Evolutionary conservation across 805 yeast species (phyloP), one percentile per base, ranked within the genome.

Genomic region (Wickerhamomyces canadensis): DNA sequence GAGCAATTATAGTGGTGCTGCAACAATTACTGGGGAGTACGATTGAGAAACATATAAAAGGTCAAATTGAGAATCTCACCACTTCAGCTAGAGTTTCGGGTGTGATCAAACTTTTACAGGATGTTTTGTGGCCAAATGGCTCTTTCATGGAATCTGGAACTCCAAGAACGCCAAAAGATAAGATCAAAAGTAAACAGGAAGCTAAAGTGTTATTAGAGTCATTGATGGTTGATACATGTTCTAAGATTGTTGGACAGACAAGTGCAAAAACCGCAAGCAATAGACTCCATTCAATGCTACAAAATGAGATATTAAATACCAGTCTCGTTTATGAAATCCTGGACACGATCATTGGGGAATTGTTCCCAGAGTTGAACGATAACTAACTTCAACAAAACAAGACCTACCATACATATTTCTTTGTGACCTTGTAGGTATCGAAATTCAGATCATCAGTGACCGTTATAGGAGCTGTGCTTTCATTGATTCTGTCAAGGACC

Each of bases 1-100:
- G 88, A 31, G 96, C 96, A 0, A 67, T 87, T 8, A 70, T 88
- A 27, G 78, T 87, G 5, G 76, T 89, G 4, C 61, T 89, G 36
- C 96, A 88, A 57, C 96, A 87, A 55, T 58, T 89, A 1, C 68
- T 89, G 27, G 97, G 97, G 0, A 84, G 91, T 2, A 83, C 96
- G 0, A 80, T 89, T 35, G 96, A 89, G 52, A 80, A 77, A 52
- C 54, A 55, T 35, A 47, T 62, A 10, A 57, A 59, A 32, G 67
- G 70, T 21, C 62, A 62, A 40, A 57, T 74, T 23, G 62, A 65
- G 27, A 50, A 48, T 6, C n/a, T 62, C 4, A 61, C 65, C 27
- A 64, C 66, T 9, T 78, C 74, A 32, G 68, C 63, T 9, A 67
- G 64, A 22, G 53, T 83, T 1, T 58, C 67, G n/a, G 72, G 67